phyloP scores from a whole-genome alignment of 2,329 filamentous ascomycete species.

The Colletotrichum agaves region DNA sequence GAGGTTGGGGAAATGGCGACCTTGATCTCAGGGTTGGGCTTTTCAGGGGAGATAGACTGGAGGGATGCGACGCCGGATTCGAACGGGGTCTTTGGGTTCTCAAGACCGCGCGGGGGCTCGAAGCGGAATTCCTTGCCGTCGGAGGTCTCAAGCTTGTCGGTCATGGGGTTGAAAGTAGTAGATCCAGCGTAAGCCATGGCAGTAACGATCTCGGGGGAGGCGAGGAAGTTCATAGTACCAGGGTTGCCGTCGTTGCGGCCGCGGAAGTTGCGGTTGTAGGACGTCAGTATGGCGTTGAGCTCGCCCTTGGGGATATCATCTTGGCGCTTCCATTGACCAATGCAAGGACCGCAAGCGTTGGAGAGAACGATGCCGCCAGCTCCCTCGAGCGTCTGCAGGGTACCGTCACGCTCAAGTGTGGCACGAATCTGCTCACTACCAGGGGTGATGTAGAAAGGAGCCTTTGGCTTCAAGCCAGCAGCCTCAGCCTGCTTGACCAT shows the following conservation, averaged over 20 bases:
- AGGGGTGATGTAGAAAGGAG: constrained; percentile 95
- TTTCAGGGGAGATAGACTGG: constrained; percentile 78
- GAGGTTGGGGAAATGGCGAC: constrained; percentile 89
- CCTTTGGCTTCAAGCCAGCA: constrained; percentile 89
- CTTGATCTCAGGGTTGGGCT: constrained; percentile 62
- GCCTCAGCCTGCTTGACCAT: constrained; percentile 90
- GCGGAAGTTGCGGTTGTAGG: constrained; percentile 98
- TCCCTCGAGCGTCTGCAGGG: constrained; percentile 83
- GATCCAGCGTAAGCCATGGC: constrained; percentile 93
- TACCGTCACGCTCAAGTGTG: constrained; percentile 89
- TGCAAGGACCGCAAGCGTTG: constrained; percentile 94
- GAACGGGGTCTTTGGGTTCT: constrained; percentile 73
- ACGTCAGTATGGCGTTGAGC: constrained; percentile 92
- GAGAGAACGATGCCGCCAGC: constrained; percentile 91
- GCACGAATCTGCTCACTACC: constrained; percentile 97
- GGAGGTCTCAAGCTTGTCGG: constrained; percentile 83
- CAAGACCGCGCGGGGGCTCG: constrained; percentile 77
- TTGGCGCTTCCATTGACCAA: constrained; percentile 94
- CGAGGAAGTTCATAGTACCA: constrained; percentile 98
- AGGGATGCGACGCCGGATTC: constrained; percentile 81
- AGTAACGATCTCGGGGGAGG: constrained; percentile 95
- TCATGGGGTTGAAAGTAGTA: constrained; percentile 96
- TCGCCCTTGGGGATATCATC: constrained; percentile 88
- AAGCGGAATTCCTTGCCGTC: constrained; percentile 88
- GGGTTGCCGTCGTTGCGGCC: constrained; percentile 97